Conservation (phyloP, 352 stramenopile genomes). For the Stephanocyclus meneghinianus region DNA sequence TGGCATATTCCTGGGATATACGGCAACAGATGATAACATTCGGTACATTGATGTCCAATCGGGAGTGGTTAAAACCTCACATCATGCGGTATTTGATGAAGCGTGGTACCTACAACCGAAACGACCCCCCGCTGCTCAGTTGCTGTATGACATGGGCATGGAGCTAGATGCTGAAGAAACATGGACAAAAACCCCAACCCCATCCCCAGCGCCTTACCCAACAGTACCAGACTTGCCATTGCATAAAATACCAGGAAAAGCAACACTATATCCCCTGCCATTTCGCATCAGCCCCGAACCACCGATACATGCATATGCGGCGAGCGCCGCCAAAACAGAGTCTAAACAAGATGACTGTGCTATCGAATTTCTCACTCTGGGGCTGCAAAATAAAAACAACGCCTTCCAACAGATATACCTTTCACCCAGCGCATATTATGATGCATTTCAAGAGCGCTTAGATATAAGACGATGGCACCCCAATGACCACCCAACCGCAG, state of each 20-base stretch:
- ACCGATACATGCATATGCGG: not conserved
- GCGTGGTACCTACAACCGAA: not conserved
- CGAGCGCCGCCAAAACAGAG: not conserved
- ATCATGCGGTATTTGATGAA: conserved; percentile 4
- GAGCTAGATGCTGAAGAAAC: not conserved
- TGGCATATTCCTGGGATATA: not conserved
- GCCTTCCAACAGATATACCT: conserved; percentile 6
- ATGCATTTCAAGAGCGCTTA: conserved; percentile 7
- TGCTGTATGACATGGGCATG: conserved; percentile 18
- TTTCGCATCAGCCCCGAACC: not conserved
- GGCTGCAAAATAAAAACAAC: not conserved
- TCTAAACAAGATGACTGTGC: not conserved
- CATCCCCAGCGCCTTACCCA: not conserved
- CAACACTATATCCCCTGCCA: not conserved
- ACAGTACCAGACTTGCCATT: not conserved
- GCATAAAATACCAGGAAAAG: not conserved
- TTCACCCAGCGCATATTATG: conserved; percentile 6
- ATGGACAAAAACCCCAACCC: not conserved
- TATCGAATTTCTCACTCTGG: not conserved
- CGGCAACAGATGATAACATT: too few relatives aligned
- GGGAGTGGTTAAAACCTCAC: conserved; percentile 8
- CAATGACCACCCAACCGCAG: too few relatives aligned
- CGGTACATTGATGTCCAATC: too few relatives aligned
- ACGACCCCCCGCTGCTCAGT: conserved; percentile 16
- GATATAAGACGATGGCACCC: not conserved